Evolutionary conservation across 805 yeast species (phyloP).

Genomic region (Hanseniaspora hatyaiensis): DNA sequence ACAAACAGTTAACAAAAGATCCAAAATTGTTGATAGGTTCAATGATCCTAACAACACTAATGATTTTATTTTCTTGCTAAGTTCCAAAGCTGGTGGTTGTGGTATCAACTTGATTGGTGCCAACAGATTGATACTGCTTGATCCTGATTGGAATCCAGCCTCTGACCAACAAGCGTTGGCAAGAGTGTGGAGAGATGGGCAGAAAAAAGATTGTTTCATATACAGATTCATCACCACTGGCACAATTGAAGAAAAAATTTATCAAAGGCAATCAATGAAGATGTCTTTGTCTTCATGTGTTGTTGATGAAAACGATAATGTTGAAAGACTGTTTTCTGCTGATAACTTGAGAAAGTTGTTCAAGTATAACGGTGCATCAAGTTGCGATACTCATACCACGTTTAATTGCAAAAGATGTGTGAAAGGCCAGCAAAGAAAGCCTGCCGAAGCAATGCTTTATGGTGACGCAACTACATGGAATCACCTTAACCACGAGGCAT

Average conservation of each 20-base stretch:
- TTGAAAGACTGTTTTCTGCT: slow-evolving; percentile 78
- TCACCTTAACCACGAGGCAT: slow-evolving; percentile 56
- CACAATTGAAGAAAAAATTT: slow-evolving; percentile 89
- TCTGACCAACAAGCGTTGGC: slow-evolving; percentile 97
- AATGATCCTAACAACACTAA: slow-evolving; percentile 73
- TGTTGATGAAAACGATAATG: slow-evolving; percentile 92
- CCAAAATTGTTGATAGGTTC: slow-evolving; percentile 79
- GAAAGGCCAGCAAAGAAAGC: slow-evolving; percentile 46
- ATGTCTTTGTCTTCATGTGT: slow-evolving; percentile 88
- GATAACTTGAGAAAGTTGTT: slow-evolving; percentile 71
- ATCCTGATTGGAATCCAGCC: slow-evolving; percentile 97
- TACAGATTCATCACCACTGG: slow-evolving; percentile 92
- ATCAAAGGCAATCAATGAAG: slow-evolving; percentile 91
- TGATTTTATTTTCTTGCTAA: slow-evolving; percentile 77
- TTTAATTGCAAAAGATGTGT: slow-evolving; percentile 77
- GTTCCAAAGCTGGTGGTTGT: slow-evolving; percentile 98
- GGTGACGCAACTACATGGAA: slow-evolving; percentile 99
- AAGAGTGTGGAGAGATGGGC: slow-evolving; percentile 98
- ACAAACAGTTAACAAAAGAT: slow-evolving; percentile 82
- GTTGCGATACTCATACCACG: slow-evolving; percentile 86
- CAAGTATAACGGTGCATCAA: slow-evolving; percentile 50
- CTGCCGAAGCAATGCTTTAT: slow-evolving; percentile 78
- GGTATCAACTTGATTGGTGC: slow-evolving; percentile 97
- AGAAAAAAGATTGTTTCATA: slow-evolving; percentile 89
- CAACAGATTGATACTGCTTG: slow-evolving; percentile 73